Evolutionary conservation across 108 stramenopile genomes (phyloP).

Genomic region (Epithemia pelagica): DNA sequence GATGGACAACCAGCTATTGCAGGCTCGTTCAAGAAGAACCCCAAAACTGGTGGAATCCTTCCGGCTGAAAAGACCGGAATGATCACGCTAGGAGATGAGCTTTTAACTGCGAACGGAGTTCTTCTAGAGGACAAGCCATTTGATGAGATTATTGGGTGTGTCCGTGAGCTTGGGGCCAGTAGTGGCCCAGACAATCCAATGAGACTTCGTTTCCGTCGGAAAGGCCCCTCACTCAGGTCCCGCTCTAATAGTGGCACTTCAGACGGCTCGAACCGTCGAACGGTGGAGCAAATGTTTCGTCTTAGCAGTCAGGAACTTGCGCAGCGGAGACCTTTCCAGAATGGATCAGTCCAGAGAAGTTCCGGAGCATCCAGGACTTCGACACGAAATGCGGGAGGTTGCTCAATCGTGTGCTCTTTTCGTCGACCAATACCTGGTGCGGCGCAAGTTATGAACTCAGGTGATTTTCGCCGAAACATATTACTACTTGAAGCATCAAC

Average conservation of each 20-base stretch:
- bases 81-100: slow-evolving; percentile 72
- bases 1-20: slow-evolving; percentile 75
- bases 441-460: background rate
- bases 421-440: background rate
- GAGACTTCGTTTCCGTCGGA: slow-evolving; percentile 49
- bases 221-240: background rate
- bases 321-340: background rate
- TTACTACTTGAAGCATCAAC: background rate
- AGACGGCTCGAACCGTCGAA: slow-evolving; percentile 13
- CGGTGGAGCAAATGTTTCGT: slow-evolving; percentile 13
- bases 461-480: background rate
- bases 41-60: slow-evolving; percentile 68
- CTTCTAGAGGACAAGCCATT: slow-evolving; percentile 56
- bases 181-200: slow-evolving; percentile 47
- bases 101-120: slow-evolving; percentile 70
- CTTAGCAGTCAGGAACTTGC: background rate
- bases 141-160: slow-evolving; percentile 73
- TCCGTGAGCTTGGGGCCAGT: slow-evolving; percentile 64
- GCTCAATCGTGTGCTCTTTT: background rate
- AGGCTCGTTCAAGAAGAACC: slow-evolving; percentile 83
- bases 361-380: background rate
- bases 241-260: slow-evolving; percentile 4
- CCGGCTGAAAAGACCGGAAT: slow-evolving; percentile 77
- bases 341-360: background rate
- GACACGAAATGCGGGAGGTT: background rate